phyloP scores from a whole-genome alignment of 345 rosid species.

The Passiflora organensis region DNA sequence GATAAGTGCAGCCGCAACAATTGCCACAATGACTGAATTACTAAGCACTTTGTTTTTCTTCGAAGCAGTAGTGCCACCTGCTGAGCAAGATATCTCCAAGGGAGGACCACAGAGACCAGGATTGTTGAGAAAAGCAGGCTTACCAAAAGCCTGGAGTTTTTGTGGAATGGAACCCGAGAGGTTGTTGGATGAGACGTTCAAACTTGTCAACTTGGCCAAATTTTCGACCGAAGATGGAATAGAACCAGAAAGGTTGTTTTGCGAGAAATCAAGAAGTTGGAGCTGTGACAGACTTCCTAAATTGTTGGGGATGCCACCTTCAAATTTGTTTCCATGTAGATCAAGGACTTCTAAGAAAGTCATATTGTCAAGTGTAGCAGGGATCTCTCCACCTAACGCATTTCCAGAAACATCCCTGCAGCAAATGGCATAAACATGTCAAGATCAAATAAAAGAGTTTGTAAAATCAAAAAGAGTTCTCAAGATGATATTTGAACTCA shows the following conservation, averaged over 20 bases:
- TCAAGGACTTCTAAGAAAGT: constrained; percentile 71
- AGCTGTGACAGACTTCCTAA: constrained; percentile 55
- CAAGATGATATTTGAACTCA: constrained; percentile 42
- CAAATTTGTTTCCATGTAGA: constrained; percentile 53
- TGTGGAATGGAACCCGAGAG: constrained; percentile 76
- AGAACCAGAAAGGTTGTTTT: constrained; percentile 59
- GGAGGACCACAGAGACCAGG: constrained; percentile 75
- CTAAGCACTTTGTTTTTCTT: constrained; percentile 49
- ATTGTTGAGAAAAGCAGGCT: constrained; percentile 68
- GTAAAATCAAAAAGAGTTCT: constrained; percentile 11
- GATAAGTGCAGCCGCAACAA: constrained; percentile 78
- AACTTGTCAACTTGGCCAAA: constrained; percentile 39
- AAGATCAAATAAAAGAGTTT: constrained; percentile 14
- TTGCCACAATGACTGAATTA: constrained; percentile 75
- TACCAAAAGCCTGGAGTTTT: constrained; percentile 51
- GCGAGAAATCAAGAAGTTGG: constrained; percentile 61
- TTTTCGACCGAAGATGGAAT: constrained; percentile 69
- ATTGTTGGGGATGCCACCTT: constrained; percentile 58
- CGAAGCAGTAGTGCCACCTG: constrained; percentile 25
- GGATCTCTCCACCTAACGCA: constrained; percentile 59
- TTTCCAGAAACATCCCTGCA: constrained; percentile 89
- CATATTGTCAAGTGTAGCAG: constrained; percentile 57
- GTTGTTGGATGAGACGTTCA: constrained; percentile 72
- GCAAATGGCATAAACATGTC: constrained; percentile 20
- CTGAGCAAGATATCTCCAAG: constrained; percentile 51